These are phyloP conservation scores for Fusarium sp. DNA, from an alignment of 2,329 filamentous ascomycete genomes.

Conservation along the genomic window DNA sequence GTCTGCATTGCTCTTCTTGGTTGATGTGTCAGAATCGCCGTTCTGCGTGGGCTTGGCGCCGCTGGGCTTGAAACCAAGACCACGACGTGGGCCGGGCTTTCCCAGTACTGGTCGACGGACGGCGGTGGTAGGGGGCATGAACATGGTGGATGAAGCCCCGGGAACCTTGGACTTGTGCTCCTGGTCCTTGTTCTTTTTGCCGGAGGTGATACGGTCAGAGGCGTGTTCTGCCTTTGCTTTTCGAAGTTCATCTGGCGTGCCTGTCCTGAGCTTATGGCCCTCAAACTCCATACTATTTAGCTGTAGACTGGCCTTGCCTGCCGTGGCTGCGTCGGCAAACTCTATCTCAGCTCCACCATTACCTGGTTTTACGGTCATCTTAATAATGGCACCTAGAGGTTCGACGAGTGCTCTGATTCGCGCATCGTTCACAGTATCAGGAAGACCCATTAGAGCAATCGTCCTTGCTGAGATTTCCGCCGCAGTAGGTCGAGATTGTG, in stretches of 20 bases:
- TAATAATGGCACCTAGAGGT: constrained; percentile 76
- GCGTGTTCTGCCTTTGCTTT: constrained; percentile 60
- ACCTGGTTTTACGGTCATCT: constrained; percentile 82
- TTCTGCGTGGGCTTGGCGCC: constrained; percentile 37
- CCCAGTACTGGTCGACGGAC: constrained; percentile 60
- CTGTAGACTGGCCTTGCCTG: constrained; percentile 76
- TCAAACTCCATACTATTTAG: constrained; percentile 69
- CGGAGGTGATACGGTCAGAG: constrained; percentile 49
- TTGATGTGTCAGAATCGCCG: constrained; percentile 47
- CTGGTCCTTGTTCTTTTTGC: constrained; percentile 48
- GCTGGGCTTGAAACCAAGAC: constrained; percentile 57
- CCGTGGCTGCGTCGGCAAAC: constrained; percentile 75
- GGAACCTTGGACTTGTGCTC: constrained; percentile 37
- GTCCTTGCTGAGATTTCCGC: constrained; percentile 73
- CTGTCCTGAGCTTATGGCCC: constrained; percentile 66
- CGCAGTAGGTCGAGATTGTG: constrained; percentile 54
- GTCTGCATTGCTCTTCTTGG: constrained; percentile 67
- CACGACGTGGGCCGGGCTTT: constrained; percentile 56
- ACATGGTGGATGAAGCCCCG: constrained; percentile 37
- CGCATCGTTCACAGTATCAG: constrained; percentile 91
- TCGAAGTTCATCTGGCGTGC: constrained; percentile 67
- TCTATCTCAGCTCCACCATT: constrained; percentile 90
- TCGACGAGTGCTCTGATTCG: constrained; percentile 81
- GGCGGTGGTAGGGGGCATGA: constrained; percentile 60
- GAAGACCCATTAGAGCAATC: constrained; percentile 84